Conservation (phyloP, 176 grass and related monocot species). For the Pontederia crassipes region DNA sequence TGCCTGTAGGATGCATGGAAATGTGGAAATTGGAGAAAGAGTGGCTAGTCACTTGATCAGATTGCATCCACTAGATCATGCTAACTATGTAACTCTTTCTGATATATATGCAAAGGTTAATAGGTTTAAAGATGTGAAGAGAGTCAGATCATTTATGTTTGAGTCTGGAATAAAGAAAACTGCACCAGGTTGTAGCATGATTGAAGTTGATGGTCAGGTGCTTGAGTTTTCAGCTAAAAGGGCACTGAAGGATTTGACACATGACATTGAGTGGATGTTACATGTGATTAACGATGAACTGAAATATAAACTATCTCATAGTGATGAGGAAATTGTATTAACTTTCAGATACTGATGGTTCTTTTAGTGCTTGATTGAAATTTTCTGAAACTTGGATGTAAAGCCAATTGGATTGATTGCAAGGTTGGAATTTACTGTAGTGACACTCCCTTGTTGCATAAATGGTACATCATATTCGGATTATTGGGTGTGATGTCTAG, state of each 20-base stretch:
- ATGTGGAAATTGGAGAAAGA: slow-evolving; percentile 10
- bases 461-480: too few relatives aligned
- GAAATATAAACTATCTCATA: neutral
- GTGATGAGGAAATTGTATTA: neutral
- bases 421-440: too few relatives aligned
- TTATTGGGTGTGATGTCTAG: too few relatives aligned
- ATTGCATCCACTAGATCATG: slow-evolving; percentile 13
- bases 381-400: neutral
- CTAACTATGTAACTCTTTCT: slow-evolving; percentile 8
- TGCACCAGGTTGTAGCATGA: slow-evolving; percentile 7
- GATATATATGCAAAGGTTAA: slow-evolving; percentile 17
- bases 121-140: slow-evolving; percentile 11
- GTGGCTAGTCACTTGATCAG: slow-evolving; percentile 6
- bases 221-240: slow-evolving; percentile 2
- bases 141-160: slow-evolving; percentile 9
- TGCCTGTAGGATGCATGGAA: slow-evolving; percentile 17
- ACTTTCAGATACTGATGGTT: neutral
- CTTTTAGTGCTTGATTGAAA: neutral
- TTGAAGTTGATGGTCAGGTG: neutral
- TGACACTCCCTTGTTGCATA: too few relatives aligned
- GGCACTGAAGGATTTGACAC: neutral
- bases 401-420: neutral
- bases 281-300: neutral
- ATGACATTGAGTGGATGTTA: slow-evolving; percentile 8
- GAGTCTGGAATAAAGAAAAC: slow-evolving; percentile 12